Percentiles rank a stretch among this genome's conserved stretches.
Conservation (phyloP, 345 rosid species). For the Brassica rapa region DNA sequence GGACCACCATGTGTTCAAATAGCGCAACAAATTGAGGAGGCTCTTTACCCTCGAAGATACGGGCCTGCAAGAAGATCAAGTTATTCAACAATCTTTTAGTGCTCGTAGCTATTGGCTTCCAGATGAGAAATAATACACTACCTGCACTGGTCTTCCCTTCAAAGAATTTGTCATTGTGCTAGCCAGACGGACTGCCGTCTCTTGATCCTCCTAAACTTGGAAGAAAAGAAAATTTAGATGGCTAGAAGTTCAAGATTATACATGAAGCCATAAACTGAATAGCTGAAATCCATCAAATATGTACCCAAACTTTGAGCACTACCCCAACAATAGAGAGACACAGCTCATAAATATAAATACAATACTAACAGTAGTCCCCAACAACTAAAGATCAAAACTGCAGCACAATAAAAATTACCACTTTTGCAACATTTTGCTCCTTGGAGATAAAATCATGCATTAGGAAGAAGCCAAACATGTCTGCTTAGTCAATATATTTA, state of each 20-base stretch:
- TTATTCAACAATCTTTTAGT: slow-evolving; percentile 18
- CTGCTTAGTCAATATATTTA: neutral
- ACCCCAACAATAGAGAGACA: neutral
- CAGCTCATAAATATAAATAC: neutral
- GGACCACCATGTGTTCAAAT: slow-evolving; percentile 86
- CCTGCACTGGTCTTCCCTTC: slow-evolving; percentile 96
- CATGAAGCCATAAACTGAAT: neutral
- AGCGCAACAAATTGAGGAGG: slow-evolving; percentile 94
- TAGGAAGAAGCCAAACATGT: slow-evolving; percentile 15
- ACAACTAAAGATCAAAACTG: neutral
- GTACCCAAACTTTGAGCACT: slow-evolving; percentile 19
- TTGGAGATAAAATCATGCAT: neutral
- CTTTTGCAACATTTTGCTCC: slow-evolving; percentile 18
- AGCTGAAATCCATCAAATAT: slow-evolving; percentile 4
- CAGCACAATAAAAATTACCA: neutral
- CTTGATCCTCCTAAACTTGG: slow-evolving; percentile 78
- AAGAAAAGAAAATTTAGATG: slow-evolving; percentile 13
- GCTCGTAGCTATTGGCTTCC: neutral
- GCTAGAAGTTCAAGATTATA: neutral
- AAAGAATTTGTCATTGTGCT: slow-evolving; percentile 75
- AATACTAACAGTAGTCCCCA: slow-evolving; percentile 11
- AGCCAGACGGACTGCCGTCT: slow-evolving; percentile 71
- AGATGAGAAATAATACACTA: slow-evolving; percentile 37
- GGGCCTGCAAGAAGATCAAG: slow-evolving; percentile 59
- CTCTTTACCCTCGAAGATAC: slow-evolving; percentile 88